A percentile compares a stretch with the other conserved stretches of the same genome.
These are phyloP conservation scores for Cordyceps cateniannulata DNA, from an alignment of 2,329 filamentous ascomycete species.

Conservation along the genomic window DNA sequence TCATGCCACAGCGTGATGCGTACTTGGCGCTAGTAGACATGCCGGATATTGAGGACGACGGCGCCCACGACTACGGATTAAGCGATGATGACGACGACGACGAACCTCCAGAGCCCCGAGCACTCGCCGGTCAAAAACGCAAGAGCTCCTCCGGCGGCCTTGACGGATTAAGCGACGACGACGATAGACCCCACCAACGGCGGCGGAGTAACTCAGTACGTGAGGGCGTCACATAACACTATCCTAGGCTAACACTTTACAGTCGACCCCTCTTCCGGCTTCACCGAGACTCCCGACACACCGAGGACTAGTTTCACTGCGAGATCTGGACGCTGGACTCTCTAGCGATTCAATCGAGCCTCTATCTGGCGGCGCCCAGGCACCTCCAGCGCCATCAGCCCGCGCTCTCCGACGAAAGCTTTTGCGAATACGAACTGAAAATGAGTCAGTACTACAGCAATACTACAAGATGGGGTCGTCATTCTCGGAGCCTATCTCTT, in stretches of 20 bases:
- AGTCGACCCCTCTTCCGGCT: slow-evolving; percentile 60
- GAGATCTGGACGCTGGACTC: slow-evolving; percentile 38
- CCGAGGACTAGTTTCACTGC: slow-evolving; percentile 52
- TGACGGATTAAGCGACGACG: slow-evolving; percentile 59
- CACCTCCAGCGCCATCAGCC: slow-evolving; percentile 59
- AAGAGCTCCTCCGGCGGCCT: slow-evolving; percentile 74
- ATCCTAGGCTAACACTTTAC: slow-evolving; percentile 11
- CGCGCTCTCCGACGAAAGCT: slow-evolving; percentile 66
- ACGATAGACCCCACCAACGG: slow-evolving; percentile 70
- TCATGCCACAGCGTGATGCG: slow-evolving; percentile 68
- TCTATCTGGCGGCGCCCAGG: slow-evolving; percentile 53
- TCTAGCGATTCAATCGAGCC: slow-evolving; percentile 45
- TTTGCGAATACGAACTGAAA: slow-evolving; percentile 66
- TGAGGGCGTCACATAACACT: neutral
- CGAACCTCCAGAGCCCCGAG: slow-evolving; percentile 33
- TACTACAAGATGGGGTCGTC: slow-evolving; percentile 87
- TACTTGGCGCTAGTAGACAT: slow-evolving; percentile 84
- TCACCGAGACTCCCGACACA: slow-evolving; percentile 56
- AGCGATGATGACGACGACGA: slow-evolving; percentile 54
- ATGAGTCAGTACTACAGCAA: slow-evolving; percentile 67
- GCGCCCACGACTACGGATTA: slow-evolving; percentile 55
- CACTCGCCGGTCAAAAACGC: slow-evolving; percentile 58
- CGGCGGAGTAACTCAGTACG: slow-evolving; percentile 82
- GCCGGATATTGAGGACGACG: slow-evolving; percentile 80
- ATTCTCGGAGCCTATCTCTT: slow-evolving; percentile 91